These are phyloP conservation scores for Quercus gilva DNA, from an alignment of 306 rosid genomes.

Conservation along the genomic window DNA sequence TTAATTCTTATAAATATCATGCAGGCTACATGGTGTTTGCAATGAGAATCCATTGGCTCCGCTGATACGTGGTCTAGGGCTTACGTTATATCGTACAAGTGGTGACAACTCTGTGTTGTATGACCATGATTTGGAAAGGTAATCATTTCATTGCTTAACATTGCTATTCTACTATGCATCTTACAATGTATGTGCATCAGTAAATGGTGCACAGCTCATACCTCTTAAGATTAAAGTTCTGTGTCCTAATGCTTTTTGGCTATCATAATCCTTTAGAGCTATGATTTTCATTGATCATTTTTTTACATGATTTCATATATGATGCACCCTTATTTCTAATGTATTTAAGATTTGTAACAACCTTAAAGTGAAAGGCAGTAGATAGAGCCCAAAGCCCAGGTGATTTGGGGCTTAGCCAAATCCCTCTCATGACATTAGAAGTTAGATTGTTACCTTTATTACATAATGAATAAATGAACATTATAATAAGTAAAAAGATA, in stretches of 20 bases:
- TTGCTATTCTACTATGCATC: neutral
- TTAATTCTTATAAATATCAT: conserved; percentile 19
- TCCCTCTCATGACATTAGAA: neutral
- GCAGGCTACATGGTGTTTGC: conserved; percentile 89
- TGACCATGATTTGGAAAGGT: conserved; percentile 97
- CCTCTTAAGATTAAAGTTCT: neutral
- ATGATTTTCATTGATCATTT: too few relatives aligned
- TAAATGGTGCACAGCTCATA: neutral
- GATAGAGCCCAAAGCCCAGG: too few relatives aligned
- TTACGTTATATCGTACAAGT: conserved; percentile 76
- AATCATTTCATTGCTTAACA: conserved; percentile 6
- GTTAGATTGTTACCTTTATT: neutral
- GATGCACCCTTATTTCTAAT: neutral
- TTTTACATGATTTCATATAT: neutral
- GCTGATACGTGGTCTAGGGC: conserved; percentile 68
- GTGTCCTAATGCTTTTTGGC: neutral
- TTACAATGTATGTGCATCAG: neutral
- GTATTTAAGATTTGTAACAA: too few relatives aligned
- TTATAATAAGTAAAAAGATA: neutral
- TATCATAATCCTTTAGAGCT: neutral
- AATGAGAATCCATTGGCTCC: conserved; percentile 92
- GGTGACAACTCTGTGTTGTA: conserved; percentile 84
- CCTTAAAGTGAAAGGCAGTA: too few relatives aligned
- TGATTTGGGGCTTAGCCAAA: neutral
- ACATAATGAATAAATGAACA: neutral